Conservation (phyloP, 495 filamentous ascomycete species). For the Chaetomidium leptoderma region DNA sequence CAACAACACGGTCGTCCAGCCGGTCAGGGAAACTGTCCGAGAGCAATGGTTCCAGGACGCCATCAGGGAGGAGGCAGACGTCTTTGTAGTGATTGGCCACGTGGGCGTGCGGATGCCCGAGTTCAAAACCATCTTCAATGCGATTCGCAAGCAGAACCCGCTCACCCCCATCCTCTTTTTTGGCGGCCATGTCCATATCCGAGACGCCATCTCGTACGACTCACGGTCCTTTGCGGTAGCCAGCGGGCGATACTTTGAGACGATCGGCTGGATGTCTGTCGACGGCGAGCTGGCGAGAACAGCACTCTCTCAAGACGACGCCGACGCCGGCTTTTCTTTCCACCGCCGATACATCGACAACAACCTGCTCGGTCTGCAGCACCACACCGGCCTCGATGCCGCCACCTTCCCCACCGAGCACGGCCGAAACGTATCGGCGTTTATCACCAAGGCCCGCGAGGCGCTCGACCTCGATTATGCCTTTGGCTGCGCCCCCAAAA, state of each 20-base stretch:
- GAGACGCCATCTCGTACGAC: constrained; percentile 81
- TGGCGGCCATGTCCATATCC: constrained; percentile 85
- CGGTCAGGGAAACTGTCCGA: constrained; percentile 71
- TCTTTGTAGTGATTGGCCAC: constrained; percentile 86
- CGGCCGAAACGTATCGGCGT: constrained; percentile 66
- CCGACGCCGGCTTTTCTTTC: constrained; percentile 45
- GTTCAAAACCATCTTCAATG: constrained; percentile 69
- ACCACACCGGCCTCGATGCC: constrained; percentile 70
- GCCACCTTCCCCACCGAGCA: constrained; percentile 72
- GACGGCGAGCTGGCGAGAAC: constrained; percentile 54
- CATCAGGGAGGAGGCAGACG: constrained; percentile 77
- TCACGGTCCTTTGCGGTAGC: constrained; percentile 74
- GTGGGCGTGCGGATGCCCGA: constrained; percentile 76
- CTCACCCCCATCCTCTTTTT: constrained; percentile 89
- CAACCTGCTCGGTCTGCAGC: constrained; percentile 77
- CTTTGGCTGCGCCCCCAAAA: constrained; percentile 77
- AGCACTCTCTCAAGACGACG: constrained; percentile 11
- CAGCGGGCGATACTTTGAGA: constrained; percentile 95
- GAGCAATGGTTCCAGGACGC: constrained; percentile 87
- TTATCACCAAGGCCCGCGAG: constrained; percentile 65
- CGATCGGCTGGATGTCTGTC: constrained; percentile 92
- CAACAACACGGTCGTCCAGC: constrained; percentile 81
- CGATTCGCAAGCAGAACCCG: constrained; percentile 71
- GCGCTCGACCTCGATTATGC: constrained; percentile 65
- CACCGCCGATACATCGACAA: constrained; percentile 89